These are phyloP conservation scores for Thelephora terrestris DNA, from an alignment of 1,284 basidiomycete genomes.

Conservation along the genomic window DNA sequence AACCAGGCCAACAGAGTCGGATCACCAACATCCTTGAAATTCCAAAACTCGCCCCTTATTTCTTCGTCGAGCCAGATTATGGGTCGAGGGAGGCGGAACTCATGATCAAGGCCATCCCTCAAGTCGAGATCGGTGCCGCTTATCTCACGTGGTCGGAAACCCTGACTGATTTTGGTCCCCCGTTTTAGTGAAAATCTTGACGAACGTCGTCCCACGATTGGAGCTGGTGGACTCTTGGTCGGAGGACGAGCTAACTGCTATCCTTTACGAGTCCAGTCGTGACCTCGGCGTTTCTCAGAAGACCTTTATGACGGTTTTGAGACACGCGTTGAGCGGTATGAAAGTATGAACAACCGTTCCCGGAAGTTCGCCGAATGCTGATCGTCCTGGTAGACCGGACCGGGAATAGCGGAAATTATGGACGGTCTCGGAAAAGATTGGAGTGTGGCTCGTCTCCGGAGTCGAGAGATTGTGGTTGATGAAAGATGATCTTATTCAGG, in stretches of 20 bases:
- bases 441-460: constrained; percentile 21
- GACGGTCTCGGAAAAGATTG: constrained; percentile 31
- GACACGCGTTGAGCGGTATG: constrained; percentile 72
- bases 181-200: constrained; percentile 10
- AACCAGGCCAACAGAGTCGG: constrained; percentile 43
- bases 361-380: background rate
- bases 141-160: background rate
- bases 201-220: constrained; percentile 10
- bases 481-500: constrained; percentile 68
- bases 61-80: constrained; percentile 65
- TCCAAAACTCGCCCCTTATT: constrained; percentile 54
- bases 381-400: constrained; percentile 30
- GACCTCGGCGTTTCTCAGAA: constrained; percentile 36
- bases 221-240: constrained; percentile 6
- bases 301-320: constrained; percentile 57
- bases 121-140: constrained; percentile 13
- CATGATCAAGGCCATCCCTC: constrained; percentile 38
- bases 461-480: no score
- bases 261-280: constrained; percentile 36
- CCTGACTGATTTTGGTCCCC: background rate
- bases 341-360: constrained; percentile 41
- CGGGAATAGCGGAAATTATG: constrained; percentile 35
- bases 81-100: constrained; percentile 39
- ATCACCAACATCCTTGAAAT: constrained; percentile 62
- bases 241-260: constrained; percentile 26